A percentile compares a stretch with the other conserved stretches of the same genome.
These are phyloP conservation scores for Botrytis fabae DNA, from an alignment of 2,329 filamentous ascomycete species.

Conservation along the genomic window DNA sequence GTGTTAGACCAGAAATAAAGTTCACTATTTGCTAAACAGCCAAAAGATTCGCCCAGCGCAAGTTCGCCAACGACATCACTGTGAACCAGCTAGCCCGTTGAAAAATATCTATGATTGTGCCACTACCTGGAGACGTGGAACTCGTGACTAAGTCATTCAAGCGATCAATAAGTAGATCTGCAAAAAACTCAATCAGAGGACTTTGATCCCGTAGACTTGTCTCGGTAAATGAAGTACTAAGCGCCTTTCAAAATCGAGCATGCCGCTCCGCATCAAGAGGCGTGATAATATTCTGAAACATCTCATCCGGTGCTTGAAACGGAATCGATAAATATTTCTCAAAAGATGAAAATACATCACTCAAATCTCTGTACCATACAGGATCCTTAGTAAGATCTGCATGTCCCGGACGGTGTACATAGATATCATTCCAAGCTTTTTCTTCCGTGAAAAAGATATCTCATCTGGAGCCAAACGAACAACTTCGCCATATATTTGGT, in stretches of 20 bases:
- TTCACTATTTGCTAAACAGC: not conserved
- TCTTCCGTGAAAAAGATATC: not conserved
- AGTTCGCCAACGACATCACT: conserved; percentile 38
- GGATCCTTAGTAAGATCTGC: not conserved
- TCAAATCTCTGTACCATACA: not conserved
- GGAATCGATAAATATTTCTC: not conserved
- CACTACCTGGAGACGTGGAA: no score
- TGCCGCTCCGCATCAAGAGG: not conserved
- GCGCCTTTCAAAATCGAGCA: not conserved
- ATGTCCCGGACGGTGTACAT: not conserved
- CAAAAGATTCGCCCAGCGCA: conserved; percentile 33
- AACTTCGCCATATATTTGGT: not conserved
- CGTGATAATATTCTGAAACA: not conserved
- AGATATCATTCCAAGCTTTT: not conserved
- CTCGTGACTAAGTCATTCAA: not conserved
- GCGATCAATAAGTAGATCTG: not conserved
- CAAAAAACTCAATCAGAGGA: not conserved
- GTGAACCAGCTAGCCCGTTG: conserved; percentile 32
- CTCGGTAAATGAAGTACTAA: not conserved
- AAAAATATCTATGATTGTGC: not conserved
- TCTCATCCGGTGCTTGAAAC: not conserved
- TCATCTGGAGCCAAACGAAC: not conserved
- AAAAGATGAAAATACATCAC: not conserved
- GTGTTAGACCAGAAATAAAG: not conserved
- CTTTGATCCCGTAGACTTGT: not conserved